Conservation (phyloP, 192 early-diverging fungal genomes). For the Coemansia sp. region DNA sequence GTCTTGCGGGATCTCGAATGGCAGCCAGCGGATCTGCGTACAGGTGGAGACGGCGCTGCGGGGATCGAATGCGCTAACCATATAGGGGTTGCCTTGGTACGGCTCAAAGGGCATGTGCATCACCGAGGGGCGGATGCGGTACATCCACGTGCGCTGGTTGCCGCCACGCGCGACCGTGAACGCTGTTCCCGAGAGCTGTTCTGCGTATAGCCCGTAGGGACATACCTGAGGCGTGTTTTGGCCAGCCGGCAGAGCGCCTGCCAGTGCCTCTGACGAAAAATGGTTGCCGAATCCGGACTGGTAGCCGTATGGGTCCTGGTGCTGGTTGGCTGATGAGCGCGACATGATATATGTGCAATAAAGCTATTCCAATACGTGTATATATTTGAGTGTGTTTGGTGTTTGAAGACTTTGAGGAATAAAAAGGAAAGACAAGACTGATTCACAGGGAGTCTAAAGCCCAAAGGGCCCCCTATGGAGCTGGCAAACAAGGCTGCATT, state of each 20-base stretch:
- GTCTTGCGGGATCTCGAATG: conserved; percentile 64
- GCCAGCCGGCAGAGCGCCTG: conserved; percentile 77
- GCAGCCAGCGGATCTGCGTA: conserved; percentile 90
- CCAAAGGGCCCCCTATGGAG: no score
- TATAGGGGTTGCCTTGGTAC: conserved; percentile 23
- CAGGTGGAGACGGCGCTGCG: conserved; percentile 66
- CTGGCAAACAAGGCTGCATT: background rate
- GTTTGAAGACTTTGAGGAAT: background rate
- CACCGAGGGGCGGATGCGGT: conserved; percentile 91
- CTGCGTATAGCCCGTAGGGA: conserved; percentile 88
- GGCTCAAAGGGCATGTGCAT: conserved; percentile 70
- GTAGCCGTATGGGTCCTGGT: conserved; percentile 57
- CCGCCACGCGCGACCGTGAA: conserved; percentile 79
- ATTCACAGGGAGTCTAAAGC: no score
- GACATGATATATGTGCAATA: background rate
- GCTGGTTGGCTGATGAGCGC: background rate
- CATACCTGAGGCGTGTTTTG: conserved; percentile 92
- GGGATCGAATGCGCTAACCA: conserved; percentile 62
- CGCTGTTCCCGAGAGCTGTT: conserved; percentile 90
- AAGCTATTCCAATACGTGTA: background rate
- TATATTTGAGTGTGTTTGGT: background rate
- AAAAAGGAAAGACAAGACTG: conserved; percentile 4
- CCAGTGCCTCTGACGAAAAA: conserved; percentile 79
- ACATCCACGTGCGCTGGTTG: conserved; percentile 90
- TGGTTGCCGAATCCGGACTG: conserved; percentile 85